phyloP scores from a whole-genome alignment of 1,139 yeast species.

The Hyphopichia pseudoburtonii region DNA sequence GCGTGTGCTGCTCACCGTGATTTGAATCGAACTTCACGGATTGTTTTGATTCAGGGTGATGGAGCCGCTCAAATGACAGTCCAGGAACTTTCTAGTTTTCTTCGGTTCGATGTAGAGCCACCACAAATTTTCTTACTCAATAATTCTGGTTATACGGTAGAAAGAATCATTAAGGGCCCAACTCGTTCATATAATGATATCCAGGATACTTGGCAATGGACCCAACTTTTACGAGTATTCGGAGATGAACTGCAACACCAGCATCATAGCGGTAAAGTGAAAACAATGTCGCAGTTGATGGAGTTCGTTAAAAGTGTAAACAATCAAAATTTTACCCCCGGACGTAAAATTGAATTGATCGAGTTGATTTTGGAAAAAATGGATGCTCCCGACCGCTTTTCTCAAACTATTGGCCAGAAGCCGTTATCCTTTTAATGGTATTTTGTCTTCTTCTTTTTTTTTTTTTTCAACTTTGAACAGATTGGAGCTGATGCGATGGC shows the following conservation, averaged over 20 bases:
- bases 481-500: no score
- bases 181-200: slow-evolving; percentile 77
- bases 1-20: slow-evolving; percentile 70
- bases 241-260: slow-evolving; percentile 53
- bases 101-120: slow-evolving; percentile 49
- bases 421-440: no score
- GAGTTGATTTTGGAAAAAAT: slow-evolving; percentile 58
- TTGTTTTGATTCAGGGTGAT: slow-evolving; percentile 78
- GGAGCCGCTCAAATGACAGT: slow-evolving; percentile 92
- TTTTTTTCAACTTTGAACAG: no score
- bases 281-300: slow-evolving; percentile 28
- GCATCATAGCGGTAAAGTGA: slow-evolving; percentile 32
- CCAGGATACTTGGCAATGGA: slow-evolving; percentile 78
- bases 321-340: slow-evolving; percentile 23
- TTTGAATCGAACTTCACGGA: slow-evolving; percentile 45
- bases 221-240: slow-evolving; percentile 58
- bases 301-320: slow-evolving; percentile 12
- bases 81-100: slow-evolving; percentile 72
- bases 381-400: slow-evolving; percentile 63
- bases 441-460: no score
- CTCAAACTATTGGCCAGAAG: slow-evolving; percentile 5
- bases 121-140: slow-evolving; percentile 72
- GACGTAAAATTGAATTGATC: slow-evolving; percentile 51
- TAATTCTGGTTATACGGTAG: slow-evolving; percentile 86
- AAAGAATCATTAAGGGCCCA: slow-evolving; percentile 79